These are phyloP conservation scores for Geotrichum aggregatum DNA, from an alignment of 1,139 yeast genomes.

Conservation along the genomic window DNA sequence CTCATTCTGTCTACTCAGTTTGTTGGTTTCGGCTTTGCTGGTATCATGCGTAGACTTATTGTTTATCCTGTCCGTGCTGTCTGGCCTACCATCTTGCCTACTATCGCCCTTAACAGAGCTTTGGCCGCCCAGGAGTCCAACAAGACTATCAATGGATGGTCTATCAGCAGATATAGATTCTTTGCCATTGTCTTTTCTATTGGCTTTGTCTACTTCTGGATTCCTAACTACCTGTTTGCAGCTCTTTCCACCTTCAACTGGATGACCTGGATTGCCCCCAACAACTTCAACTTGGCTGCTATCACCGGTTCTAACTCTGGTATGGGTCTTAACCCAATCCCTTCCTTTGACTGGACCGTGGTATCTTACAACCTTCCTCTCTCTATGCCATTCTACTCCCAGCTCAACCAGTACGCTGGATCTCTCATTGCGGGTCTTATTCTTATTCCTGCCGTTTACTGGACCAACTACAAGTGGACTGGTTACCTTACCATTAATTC, in stretches of 20 bases:
- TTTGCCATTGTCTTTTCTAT: constrained; percentile 42
- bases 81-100: constrained; percentile 52
- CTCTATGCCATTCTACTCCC: constrained; percentile 49
- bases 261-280: constrained; percentile 59
- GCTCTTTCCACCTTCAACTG: constrained; percentile 54
- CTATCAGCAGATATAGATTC: constrained; percentile 44
- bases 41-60: constrained; percentile 49
- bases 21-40: constrained; percentile 54
- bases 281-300: constrained; percentile 49
- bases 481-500: constrained; percentile 54
- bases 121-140: constrained; percentile 22
- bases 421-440: constrained; percentile 42
- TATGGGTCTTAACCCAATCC: constrained; percentile 53
- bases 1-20: constrained; percentile 47
- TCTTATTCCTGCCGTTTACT: constrained; percentile 47
- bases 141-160: constrained; percentile 45
- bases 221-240: constrained; percentile 50
- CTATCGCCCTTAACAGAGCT: constrained; percentile 22
- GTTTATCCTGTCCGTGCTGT: constrained; percentile 49
- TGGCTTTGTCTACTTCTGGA: constrained; percentile 54
- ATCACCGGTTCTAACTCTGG: constrained; percentile 52
- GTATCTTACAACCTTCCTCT: constrained; percentile 39
- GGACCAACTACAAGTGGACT: constrained; percentile 50
- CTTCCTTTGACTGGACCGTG: constrained; percentile 46
- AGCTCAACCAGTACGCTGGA: constrained; percentile 45